Evolutionary conservation across 2,329 filamentous ascomycete species (phyloP), one percentile per base, ranked within the genome.

Genomic region (Epicoccum nigrum): DNA sequence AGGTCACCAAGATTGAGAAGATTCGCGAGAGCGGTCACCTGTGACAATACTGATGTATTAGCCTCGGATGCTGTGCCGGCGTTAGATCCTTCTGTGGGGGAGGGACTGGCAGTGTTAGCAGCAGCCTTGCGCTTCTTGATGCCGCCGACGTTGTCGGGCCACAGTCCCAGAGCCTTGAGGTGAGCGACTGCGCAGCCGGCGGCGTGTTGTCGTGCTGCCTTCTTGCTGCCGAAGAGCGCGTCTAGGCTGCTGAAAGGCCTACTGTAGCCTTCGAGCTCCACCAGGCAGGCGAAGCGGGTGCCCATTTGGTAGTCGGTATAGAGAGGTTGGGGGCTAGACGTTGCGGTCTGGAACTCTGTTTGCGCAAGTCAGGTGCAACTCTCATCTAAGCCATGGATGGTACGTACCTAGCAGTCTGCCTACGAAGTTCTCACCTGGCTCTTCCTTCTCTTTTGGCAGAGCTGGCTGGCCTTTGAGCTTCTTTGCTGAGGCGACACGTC

Each of bases 121-220:
- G 33, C 20, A 13, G 45, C 3, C 16, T 63, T 70, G 43, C 64
- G 68, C 57, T 72, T 73, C 40, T 60, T 68, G 49, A 69, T 71
- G 7, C 67, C 67, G 25, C 73, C 64, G 6, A 45, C 50, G 16
- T 46, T 19, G 16, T 66, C 52, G 37, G 66, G 67, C 69, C 71
- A 73, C 8, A 53, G 51, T 7, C 70, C 72, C 3, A 65, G 47
- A 4, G 53, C 44, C 46, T 77, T 72, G 48, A 79, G 71, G 66
- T 76, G 72, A 20, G 70, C 56, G 15, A 79, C 64, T 3, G 76
- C 77, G 48, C 70, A 67, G 46, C 64, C 59, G 7, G 78, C 76
- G 16, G 77, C 75, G 43, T 70, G 64, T 30, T 70, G 68, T 16
- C 73, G 73, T 1, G 78, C 78, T 8, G 67, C 63, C 51, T 75